phyloP scores from a whole-genome alignment of 768 basidiomycete species.

The Gelatoporia subvermispora region DNA sequence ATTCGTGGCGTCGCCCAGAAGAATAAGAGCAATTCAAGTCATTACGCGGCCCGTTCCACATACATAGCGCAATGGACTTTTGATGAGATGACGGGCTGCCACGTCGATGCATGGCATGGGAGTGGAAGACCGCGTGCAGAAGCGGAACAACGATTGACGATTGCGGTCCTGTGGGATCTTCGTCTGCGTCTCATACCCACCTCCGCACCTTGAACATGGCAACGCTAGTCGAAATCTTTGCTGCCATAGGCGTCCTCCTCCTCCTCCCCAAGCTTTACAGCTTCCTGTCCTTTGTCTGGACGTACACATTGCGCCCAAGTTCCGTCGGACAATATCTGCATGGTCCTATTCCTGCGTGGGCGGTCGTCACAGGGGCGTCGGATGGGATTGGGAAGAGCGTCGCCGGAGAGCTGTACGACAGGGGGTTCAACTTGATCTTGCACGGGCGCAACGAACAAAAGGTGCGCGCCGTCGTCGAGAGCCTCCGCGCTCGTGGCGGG shows the following conservation, averaged over 20 bases:
- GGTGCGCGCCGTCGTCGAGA: slow-evolving; percentile 15
- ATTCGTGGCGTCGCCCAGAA: too few species aligned
- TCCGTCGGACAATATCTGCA: slow-evolving; percentile 16
- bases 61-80: too few species aligned
- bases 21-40: too few species aligned
- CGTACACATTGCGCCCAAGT: slow-evolving; percentile 18
- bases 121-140: too few species aligned
- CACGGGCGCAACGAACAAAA: slow-evolving; percentile 24
- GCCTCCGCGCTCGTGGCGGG: slow-evolving; percentile 5
- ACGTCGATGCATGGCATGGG: too few species aligned
- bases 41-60: too few species aligned
- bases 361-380: slow-evolving; percentile 23
- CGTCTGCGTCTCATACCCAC: too few species aligned
- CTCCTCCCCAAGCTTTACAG: slow-evolving; percentile 10
- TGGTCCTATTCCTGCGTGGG: slow-evolving; percentile 18
- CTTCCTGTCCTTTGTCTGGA: slow-evolving; percentile 14
- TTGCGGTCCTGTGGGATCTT: too few species aligned
- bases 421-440: slow-evolving; percentile 25
- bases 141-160: too few species aligned
- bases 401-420: slow-evolving; percentile 20
- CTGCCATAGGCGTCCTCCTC: slow-evolving; percentile 9
- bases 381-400: slow-evolving; percentile 25
- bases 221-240: slow-evolving; percentile 4
- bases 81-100: too few species aligned
- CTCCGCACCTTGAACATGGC: too few species aligned